Evolutionary conservation across 441 rosid genomes (phyloP).

Genomic region (Daphne laureola): DNA sequence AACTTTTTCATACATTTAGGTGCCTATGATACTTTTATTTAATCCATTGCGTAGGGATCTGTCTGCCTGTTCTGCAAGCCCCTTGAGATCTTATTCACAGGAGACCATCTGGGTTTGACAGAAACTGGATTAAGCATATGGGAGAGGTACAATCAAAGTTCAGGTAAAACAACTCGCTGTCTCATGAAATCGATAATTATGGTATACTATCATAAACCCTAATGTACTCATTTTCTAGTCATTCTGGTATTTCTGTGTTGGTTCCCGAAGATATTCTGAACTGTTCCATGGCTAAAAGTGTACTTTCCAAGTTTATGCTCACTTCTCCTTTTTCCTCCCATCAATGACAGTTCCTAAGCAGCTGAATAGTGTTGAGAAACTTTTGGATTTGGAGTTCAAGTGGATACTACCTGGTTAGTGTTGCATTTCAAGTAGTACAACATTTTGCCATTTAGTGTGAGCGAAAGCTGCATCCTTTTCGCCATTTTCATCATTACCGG

Average conservation of each 20-base stretch:
- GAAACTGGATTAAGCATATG: constrained; percentile 9
- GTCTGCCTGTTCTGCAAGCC: constrained; percentile 13
- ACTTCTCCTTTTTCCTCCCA: neutral
- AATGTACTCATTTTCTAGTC: too few species aligned
- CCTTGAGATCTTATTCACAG: constrained; percentile 14
- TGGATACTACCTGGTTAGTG: constrained; percentile 15
- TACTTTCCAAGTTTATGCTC: too few species aligned
- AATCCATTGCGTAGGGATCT: constrained; percentile 9
- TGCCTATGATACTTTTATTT: constrained; percentile 6
- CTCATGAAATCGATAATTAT: neutral
- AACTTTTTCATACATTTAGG: neutral
- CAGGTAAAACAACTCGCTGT: constrained; percentile 10
- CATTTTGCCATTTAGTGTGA: too few species aligned
- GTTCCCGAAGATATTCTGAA: too few species aligned
- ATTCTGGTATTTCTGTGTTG: too few species aligned
- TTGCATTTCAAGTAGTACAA: neutral
- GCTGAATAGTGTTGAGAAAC: constrained; percentile 12
- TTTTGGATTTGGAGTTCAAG: constrained; percentile 10
- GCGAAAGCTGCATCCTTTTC: too few species aligned
- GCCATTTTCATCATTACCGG: neutral
- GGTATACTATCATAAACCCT: too few species aligned
- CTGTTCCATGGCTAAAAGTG: too few species aligned
- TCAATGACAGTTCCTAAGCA: constrained; percentile 13
- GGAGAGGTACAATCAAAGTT: constrained; percentile 9
- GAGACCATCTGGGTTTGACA: constrained; percentile 14